Base-by-base conservation (phyloP, 768 basidiomycete genomes). In the Strobilomyces confusus region DNA sequence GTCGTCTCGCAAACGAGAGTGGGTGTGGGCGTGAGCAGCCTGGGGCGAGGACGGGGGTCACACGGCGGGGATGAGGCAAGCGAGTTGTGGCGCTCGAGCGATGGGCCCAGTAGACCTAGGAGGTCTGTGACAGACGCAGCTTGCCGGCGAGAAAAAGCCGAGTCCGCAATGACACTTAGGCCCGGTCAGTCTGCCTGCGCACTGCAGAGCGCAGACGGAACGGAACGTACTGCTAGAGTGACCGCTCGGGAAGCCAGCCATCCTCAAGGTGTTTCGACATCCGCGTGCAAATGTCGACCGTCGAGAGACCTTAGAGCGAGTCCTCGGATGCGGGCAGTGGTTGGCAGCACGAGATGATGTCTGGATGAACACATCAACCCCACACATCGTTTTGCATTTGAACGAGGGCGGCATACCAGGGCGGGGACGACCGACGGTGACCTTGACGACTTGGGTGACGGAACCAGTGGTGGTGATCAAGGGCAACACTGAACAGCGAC, bases 201-300 rank as follows among this genome's bases (percentile, higher is more conserved):
- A 3, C 14, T 7, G 14, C 14, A 15, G 34, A 14, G 11, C n/a
- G 13, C 34, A 36, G 34, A 36, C 34, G 41, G 41, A n/a, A n/a
- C n/a, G n/a, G n/a, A 8, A 72, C 87, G 52, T 71, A 94, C 92
- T 56, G 62, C 90, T 92, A 4, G 91, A 86, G 69, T 95, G 94
- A 1, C 95, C 95, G 36, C 89, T 92, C 5, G 87, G 88, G 70
- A 98, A 97, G 80, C 74, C 91, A 98, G 1, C 94, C 94, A 65
- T 95, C 88, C 25, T 79, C 75, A 45, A 93, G 68, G 14, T 62
- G 55, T 19, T 67, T 64, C 49, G 86, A 74, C 9, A 81, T 75
- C 63, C 87, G 86, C 0, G 91, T 90, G 70, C 95, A 99, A 50
- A 95, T 82, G 5, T 79, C 77, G 36, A 75, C 76, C 11, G 77